Conservation (phyloP, 306 rosid genomes). For the Cucurbita argyrosperma region DNA sequence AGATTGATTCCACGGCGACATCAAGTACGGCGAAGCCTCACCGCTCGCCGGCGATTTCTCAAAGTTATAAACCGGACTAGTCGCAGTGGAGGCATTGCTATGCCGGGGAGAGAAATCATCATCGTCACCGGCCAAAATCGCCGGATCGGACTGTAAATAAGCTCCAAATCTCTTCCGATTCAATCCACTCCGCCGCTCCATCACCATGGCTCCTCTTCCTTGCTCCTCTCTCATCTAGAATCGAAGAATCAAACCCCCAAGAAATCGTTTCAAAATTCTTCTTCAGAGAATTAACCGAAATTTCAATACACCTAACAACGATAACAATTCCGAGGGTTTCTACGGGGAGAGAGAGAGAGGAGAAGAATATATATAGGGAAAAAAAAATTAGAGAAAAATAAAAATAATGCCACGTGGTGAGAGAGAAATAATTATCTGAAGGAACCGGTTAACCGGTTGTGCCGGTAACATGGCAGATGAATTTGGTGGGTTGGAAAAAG, state of each 20-base stretch:
- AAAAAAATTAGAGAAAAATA: neutral
- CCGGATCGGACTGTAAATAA: conserved; percentile 35
- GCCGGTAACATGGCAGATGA: conserved; percentile 24
- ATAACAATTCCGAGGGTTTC: neutral
- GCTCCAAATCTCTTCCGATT: conserved; percentile 35
- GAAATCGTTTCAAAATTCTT: neutral
- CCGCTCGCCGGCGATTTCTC: conserved; percentile 6
- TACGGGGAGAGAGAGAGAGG: neutral
- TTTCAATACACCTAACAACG: neutral
- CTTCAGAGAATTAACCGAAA: neutral
- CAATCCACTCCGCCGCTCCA: conserved; percentile 6
- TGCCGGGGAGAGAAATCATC: neutral
- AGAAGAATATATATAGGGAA: conserved; percentile 6
- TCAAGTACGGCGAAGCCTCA: conserved; percentile 36
- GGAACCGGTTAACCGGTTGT: conserved; percentile 16
- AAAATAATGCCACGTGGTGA: conserved; percentile 27
- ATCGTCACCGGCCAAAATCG: neutral
- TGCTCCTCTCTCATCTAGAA: conserved; percentile 30
- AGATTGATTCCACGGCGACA: conserved; percentile 50
- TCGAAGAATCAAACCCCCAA: neutral
- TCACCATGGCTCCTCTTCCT: conserved; percentile 25
- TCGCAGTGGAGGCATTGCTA: conserved; percentile 14
- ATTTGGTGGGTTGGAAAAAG: neutral
- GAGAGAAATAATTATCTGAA: neutral
- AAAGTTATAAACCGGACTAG: neutral